phyloP scores from a whole-genome alignment of 23 red algal genomes.

The Gracilaria caudata region DNA sequence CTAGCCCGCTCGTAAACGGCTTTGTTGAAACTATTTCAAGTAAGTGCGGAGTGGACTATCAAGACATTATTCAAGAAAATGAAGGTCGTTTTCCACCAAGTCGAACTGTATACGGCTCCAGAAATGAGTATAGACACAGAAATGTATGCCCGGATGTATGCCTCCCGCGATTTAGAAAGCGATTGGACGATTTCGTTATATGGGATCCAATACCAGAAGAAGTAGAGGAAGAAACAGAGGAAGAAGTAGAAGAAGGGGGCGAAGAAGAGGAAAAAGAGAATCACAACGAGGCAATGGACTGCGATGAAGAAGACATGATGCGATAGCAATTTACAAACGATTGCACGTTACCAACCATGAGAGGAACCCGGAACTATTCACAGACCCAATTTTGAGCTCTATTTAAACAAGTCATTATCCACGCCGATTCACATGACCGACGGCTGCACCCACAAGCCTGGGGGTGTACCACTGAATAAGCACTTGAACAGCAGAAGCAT shows the following conservation, averaged over 20 bases:
- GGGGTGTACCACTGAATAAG: too few species aligned
- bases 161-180: constrained; percentile 20
- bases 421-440: too few species aligned
- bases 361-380: neutral
- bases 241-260: neutral
- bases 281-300: neutral
- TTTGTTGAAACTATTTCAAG: neutral
- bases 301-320: neutral
- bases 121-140: neutral
- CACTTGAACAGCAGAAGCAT: too few species aligned
- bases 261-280: neutral
- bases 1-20: constrained; percentile 1
- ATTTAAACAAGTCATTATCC: too few species aligned
- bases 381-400: too few species aligned
- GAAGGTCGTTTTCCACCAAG: neutral
- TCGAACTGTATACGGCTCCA: neutral
- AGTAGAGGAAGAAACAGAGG: neutral
- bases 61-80: neutral
- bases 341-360: neutral
- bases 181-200: neutral
- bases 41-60: constrained; percentile 1
- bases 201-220: constrained; percentile 10
- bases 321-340: neutral
- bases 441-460: too few species aligned
- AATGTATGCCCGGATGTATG: constrained; percentile 10